Base-by-base conservation (phyloP, 345 rosid species). In the Microthlaspi erraticum region DNA sequence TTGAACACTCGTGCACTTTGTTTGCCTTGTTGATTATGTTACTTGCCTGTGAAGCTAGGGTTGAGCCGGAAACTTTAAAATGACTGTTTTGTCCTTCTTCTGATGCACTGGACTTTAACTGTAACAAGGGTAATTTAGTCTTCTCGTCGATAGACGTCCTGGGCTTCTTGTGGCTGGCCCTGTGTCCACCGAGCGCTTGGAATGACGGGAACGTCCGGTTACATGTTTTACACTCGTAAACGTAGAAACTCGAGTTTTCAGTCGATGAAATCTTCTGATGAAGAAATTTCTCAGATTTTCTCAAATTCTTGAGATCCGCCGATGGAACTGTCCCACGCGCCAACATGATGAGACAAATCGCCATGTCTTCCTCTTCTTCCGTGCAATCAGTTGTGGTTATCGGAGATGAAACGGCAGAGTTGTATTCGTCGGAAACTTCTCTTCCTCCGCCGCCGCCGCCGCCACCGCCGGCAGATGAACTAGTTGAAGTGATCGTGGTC, bases 101-200 rank as follows among this genome's bases (percentile, higher is more conserved):
- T 46, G 55, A 56, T 0, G 0, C 17, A 16, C 20, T 68, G 36
- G 74, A 45, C 79, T 61, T 75, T 0, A 26, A 62, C 34, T 55
- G 75, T 17, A 36, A 18, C 31, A 73, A 9, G 32, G 74, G 49
- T 58, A 48, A 55, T 51, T 14, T 77, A 12, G 70, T 18, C 70
- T 83, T 76, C 41, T 81, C 86, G 0, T 80, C 79, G 10, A 8
- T 33, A 0, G 55, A 23, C 11, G 71, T 19, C 68, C 83, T 92
- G 0, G 88, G 87, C 65, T 83, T 89, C 78, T 92, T 95, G 83
- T 95, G 99, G 68, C 99, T 89, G 0, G 99, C 97, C 48, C 96
- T 81, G 79, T 95, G 99, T 7, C 99, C 98, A 3, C 99, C 99
- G 6, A 95, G 80, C 10, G 99, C 98, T 79, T 95, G 99, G 61